These are phyloP conservation scores for Rhodotorula toruloides DNA, from an alignment of 768 basidiomycete species.

Conservation along the genomic window DNA sequence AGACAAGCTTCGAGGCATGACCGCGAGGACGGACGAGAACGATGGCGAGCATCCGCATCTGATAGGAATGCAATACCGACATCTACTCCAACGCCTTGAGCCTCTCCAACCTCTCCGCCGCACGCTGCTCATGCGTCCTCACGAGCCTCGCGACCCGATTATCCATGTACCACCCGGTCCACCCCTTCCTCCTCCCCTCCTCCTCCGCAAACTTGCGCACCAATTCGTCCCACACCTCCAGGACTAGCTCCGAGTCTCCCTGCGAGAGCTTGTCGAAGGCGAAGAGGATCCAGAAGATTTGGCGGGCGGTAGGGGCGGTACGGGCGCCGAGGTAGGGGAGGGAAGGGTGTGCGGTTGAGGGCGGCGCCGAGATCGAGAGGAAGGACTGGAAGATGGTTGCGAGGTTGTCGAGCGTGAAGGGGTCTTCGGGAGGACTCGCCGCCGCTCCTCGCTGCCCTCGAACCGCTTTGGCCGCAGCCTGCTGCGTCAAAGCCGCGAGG, in stretches of 20 bases:
- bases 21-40: too few species aligned
- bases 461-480: too few species aligned
- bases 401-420: conserved; percentile 61
- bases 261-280: conserved; percentile 62
- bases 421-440: neutral
- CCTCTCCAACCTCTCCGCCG: neutral
- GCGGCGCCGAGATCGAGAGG: conserved; percentile 51
- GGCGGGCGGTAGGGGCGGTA: conserved; percentile 47
- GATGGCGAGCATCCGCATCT: too few species aligned
- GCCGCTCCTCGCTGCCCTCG: too few species aligned
- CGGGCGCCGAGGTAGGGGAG: conserved; percentile 42
- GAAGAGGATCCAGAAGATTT: conserved; percentile 63
- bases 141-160: conserved; percentile 3
- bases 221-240: conserved; percentile 57
- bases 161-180: conserved; percentile 24
- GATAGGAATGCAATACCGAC: neutral
- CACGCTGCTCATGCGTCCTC: neutral
- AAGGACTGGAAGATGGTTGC: conserved; percentile 60
- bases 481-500: neutral
- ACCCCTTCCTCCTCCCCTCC: neutral
- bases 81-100: conserved; percentile 6
- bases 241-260: conserved; percentile 53
- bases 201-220: conserved; percentile 53
- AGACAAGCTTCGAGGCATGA: too few species aligned
- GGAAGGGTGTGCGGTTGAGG: neutral